phyloP scores from a whole-genome alignment of 1,139 yeast species.

The Lodderomyces margitis region DNA sequence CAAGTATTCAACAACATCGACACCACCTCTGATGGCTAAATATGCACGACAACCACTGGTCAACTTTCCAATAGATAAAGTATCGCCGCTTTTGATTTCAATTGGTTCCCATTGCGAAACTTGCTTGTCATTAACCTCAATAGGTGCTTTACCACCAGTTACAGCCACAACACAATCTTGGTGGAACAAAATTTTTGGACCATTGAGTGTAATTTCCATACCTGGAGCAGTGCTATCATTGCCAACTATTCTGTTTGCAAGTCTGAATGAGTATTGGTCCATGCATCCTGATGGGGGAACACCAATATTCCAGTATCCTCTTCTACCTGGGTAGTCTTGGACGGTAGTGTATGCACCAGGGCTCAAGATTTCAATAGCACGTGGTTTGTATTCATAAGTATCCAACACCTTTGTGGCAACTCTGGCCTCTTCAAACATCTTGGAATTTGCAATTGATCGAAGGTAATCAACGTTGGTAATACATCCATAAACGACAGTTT shows the following conservation, averaged over 20 bases:
- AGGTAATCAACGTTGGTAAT: slow-evolving; percentile 87
- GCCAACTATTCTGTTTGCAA: slow-evolving; percentile 89
- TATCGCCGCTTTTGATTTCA: slow-evolving; percentile 68
- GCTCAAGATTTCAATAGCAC: slow-evolving; percentile 75
- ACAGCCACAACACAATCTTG: slow-evolving; percentile 73
- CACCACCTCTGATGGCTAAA: slow-evolving; percentile 86
- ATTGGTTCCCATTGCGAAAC: slow-evolving; percentile 68
- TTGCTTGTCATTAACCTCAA: slow-evolving; percentile 61
- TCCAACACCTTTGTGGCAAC: slow-evolving; percentile 88
- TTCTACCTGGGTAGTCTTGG: slow-evolving; percentile 95
- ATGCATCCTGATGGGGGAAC: slow-evolving; percentile 99
- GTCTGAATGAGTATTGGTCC: slow-evolving; percentile 87
- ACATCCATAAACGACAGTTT: slow-evolving; percentile 86
- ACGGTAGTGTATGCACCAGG: slow-evolving; percentile 97
- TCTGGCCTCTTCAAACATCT: slow-evolving; percentile 78
- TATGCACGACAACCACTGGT: slow-evolving; percentile 84
- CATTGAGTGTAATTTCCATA: slow-evolving; percentile 81
- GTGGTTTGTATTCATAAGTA: slow-evolving; percentile 73
- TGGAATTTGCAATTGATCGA: slow-evolving; percentile 77
- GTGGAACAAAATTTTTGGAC: slow-evolving; percentile 85
- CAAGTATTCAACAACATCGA: slow-evolving; percentile 89
- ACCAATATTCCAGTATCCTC: slow-evolving; percentile 84
- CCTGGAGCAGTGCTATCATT: slow-evolving; percentile 82
- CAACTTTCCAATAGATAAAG: slow-evolving; percentile 76
- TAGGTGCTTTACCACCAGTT: slow-evolving; percentile 77